phyloP scores from a whole-genome alignment of 768 basidiomycete genomes.

The Rhizopogon rudus region DNA sequence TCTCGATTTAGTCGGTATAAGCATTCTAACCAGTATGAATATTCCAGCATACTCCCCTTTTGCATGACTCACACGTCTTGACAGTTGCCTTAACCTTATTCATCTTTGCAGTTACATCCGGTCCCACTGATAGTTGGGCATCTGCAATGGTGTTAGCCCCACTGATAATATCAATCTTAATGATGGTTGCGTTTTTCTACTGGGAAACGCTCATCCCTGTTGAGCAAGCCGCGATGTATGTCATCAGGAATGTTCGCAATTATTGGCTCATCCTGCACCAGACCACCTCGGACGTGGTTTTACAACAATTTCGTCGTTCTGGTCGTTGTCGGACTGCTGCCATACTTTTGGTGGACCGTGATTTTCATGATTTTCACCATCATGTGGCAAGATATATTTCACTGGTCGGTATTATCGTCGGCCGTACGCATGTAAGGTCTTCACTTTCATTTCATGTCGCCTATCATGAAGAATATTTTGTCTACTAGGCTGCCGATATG shows the following conservation, averaged over 20 bases:
- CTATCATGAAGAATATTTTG: neutral
- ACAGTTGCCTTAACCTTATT: conserved; percentile 27
- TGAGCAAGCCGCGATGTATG: conserved; percentile 38
- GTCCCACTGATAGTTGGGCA: conserved; percentile 46
- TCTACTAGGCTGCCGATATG: conserved; percentile 36
- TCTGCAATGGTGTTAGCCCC: conserved; percentile 39
- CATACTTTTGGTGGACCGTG: conserved; percentile 38
- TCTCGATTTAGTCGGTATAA: conserved; percentile 36
- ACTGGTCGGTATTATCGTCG: conserved; percentile 35
- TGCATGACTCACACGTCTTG: neutral
- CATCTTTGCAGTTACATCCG: conserved; percentile 39
- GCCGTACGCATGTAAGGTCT: conserved; percentile 33
- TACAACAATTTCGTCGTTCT: conserved; percentile 39
- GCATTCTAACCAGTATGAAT: conserved; percentile 29
- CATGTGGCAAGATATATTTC: conserved; percentile 36
- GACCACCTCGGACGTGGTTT: conserved; percentile 39
- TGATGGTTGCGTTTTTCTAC: conserved; percentile 40
- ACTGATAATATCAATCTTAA: conserved; percentile 38
- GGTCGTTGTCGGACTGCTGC: conserved; percentile 30
- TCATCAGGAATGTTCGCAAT: neutral
- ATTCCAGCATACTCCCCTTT: neutral
- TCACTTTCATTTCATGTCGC: neutral
- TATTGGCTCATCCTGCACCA: conserved; percentile 3
- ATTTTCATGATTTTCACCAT: conserved; percentile 30
- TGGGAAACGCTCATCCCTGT: conserved; percentile 41